These are phyloP conservation scores for Achaetomiella virescens DNA, from an alignment of 495 filamentous ascomycete species.

Conservation along the genomic window DNA sequence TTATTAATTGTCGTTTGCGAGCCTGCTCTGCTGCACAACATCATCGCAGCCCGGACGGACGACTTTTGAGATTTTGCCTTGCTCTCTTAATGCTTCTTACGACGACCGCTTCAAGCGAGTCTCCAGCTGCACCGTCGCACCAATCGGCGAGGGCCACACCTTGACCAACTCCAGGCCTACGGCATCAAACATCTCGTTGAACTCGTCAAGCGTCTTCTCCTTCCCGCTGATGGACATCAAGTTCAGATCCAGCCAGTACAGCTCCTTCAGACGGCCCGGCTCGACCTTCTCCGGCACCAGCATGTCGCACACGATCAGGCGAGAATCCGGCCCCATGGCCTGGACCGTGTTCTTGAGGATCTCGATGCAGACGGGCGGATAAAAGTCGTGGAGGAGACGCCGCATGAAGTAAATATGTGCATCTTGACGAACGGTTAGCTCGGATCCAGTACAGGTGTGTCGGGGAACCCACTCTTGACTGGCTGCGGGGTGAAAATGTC, in stretches of 20 bases:
- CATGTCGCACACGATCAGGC: conserved; percentile 27
- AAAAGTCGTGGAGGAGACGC: conserved; percentile 49
- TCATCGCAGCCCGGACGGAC: too few species aligned
- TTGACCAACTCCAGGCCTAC: conserved; percentile 28
- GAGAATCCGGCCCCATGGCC: conserved; percentile 31
- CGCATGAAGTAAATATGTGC: conserved; percentile 51
- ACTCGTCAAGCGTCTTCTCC: conserved; percentile 29
- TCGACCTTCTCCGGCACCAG: conserved; percentile 23
- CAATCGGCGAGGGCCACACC: conserved; percentile 19
- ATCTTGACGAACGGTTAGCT: conserved; percentile 6
- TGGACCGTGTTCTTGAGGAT: conserved; percentile 40
- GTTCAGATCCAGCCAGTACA: conserved; percentile 24
- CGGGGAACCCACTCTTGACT: conserved; percentile 16
- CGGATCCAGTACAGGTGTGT: neutral
- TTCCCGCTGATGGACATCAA: conserved; percentile 29
- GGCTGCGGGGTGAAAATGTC: conserved; percentile 17
- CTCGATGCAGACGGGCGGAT: conserved; percentile 30
- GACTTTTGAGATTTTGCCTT: too few species aligned
- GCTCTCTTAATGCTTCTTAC: neutral
- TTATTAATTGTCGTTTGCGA: too few species aligned
- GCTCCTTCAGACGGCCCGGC: conserved; percentile 12
- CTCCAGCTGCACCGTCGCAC: conserved; percentile 17
- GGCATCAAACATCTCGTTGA: conserved; percentile 21
- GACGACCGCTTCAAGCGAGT: conserved; percentile 14
- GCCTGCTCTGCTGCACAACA: too few species aligned